Evolutionary conservation across 108 stramenopile genomes (phyloP), one percentile per base, ranked within the genome.

Genomic region (Poteriospumella lacustris): DNA sequence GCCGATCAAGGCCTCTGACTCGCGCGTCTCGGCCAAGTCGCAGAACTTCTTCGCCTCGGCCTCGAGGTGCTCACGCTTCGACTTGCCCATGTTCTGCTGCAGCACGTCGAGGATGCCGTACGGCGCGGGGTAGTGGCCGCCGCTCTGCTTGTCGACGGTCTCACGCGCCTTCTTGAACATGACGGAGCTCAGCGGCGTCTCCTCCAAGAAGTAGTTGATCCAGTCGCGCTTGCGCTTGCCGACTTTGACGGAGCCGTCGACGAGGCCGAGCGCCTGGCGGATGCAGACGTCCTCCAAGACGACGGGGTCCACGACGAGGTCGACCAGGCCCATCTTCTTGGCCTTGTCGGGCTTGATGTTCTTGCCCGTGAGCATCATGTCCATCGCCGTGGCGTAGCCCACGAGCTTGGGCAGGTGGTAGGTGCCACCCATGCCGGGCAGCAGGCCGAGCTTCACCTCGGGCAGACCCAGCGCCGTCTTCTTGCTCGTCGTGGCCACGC

Each of bases 381-480:
- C 96, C 91, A 97, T 90, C 3, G 93, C 93, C 44, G 84, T 84
- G 5, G 69, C 19, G 3, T 41, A 70, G 5, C 98, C 98, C 2
- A 97, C 94, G 12, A 94, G 81, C 38, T 88, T 84, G 26, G 87
- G 93, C 24, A 99, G 88, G 62, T 95, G 95, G 82, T 99, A 96
- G 28, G 96, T 97, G 42, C 98, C 98, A 15, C 96, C 98, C 82
- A 96, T 95, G 38, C 98, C 98, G 0, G 98, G 98, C 67, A 99
- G 79, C 31, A 99, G 79, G 39, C 98, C 98, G 39, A 99, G 85
- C 88, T 97, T 95, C 68, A 99, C 96, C 87, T 99, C 98, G 5
- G 98, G 96, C 44, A 99, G 80, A 15, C 96, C 94, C 47, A 97
- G 78, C 44, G 95, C 95, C 43, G 96, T 97, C 77, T 96, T 96